Percentiles rank a stretch among this genome's conserved stretches.
phyloP scores from a whole-genome alignment of 1,284 basidiomycete species.

The Pseudozyma thailandica region DNA sequence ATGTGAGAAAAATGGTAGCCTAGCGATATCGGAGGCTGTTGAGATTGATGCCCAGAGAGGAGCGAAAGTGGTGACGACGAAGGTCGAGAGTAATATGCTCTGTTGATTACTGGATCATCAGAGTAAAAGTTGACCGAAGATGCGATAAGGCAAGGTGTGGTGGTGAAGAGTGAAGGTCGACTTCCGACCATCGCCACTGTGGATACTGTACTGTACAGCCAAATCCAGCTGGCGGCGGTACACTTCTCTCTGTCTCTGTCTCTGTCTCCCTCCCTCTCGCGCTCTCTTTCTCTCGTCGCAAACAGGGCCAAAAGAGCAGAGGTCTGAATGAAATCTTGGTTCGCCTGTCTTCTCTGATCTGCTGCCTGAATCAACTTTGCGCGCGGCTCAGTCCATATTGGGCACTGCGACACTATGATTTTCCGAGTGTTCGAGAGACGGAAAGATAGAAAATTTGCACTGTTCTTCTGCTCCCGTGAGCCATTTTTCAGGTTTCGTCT shows the following conservation, averaged over 20 bases:
- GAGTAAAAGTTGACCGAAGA: conserved; percentile 15
- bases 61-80: conserved; percentile 9
- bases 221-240: background rate
- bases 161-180: conserved; percentile 25
- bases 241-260: no score
- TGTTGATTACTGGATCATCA: conserved; percentile 17
- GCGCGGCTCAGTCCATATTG: background rate
- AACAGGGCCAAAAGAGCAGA: no score
- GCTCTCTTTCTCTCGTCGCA: no score
- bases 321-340: no score
- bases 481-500: background rate
- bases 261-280: no score
- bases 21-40: conserved; percentile 56
- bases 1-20: conserved; percentile 18
- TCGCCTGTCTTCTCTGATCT: background rate
- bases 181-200: conserved; percentile 3
- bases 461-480: background rate
- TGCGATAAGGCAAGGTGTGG: conserved; percentile 12
- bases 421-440: no score
- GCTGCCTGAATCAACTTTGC: background rate
- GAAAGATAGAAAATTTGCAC: background rate
- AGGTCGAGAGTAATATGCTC: background rate
- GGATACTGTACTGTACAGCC: background rate
- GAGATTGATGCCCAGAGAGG: conserved; percentile 18
- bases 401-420: background rate